Conservation (phyloP, 495 filamentous ascomycete species). For the Penicillium roqueforti region DNA sequence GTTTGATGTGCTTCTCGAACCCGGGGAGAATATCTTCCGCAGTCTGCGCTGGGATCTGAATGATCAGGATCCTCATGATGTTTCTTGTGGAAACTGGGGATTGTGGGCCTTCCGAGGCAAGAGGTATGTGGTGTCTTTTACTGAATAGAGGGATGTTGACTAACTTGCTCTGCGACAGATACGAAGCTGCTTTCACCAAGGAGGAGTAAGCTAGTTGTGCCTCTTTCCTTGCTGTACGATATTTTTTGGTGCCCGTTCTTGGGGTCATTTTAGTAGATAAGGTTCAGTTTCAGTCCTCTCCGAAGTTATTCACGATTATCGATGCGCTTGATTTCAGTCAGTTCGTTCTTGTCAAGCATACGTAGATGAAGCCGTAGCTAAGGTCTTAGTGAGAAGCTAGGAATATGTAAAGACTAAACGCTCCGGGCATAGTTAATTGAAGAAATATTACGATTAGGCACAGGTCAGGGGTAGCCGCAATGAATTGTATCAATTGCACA, state of each 20-base stretch:
- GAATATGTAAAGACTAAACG: background rate
- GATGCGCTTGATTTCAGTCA: background rate
- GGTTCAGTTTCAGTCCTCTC: slow-evolving; percentile 8
- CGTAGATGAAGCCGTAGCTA: background rate
- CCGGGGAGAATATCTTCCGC: slow-evolving; percentile 89
- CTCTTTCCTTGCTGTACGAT: slow-evolving; percentile 26
- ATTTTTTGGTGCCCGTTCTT: slow-evolving; percentile 7
- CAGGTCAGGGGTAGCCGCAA: background rate
- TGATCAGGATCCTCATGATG: slow-evolving; percentile 88
- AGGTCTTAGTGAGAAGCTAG: background rate
- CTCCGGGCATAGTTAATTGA: background rate
- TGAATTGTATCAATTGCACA: background rate
- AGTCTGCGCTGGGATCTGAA: slow-evolving; percentile 97
- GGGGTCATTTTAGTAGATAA: slow-evolving; percentile 12
- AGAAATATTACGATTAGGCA: background rate
- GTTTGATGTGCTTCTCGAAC: slow-evolving; percentile 86
- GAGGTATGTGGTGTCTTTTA: slow-evolving; percentile 59
- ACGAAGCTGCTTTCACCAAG: slow-evolving; percentile 38
- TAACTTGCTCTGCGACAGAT: slow-evolving; percentile 25
- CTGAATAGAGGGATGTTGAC: background rate
- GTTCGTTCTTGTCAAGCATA: background rate
- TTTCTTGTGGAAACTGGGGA: slow-evolving; percentile 95
- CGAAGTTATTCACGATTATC: slow-evolving; percentile 1
- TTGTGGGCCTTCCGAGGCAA: slow-evolving; percentile 96
- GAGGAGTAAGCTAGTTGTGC: slow-evolving; percentile 7